Conservation (phyloP, 768 basidiomycete genomes). For the Fomitopsis serialis region DNA sequence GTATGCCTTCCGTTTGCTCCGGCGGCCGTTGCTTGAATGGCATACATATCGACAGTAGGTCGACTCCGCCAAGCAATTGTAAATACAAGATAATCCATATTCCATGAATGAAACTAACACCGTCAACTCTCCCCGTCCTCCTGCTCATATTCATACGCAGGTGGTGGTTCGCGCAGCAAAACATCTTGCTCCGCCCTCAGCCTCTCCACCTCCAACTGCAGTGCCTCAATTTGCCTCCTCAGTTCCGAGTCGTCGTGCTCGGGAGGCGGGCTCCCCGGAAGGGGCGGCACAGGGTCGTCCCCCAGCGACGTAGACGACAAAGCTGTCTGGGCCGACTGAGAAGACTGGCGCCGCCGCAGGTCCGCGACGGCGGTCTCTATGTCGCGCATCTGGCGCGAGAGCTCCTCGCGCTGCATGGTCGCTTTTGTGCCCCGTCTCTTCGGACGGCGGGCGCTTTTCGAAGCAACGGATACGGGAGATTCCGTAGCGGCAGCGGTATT, state of each 20-base stretch:
- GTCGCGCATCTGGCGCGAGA: constrained; percentile 2
- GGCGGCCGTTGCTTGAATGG: too few species aligned
- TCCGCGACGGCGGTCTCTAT: background rate
- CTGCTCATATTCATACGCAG: background rate
- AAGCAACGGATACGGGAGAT: too few species aligned
- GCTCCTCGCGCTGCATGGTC: constrained; percentile 1
- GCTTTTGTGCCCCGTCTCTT: background rate
- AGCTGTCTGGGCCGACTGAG: background rate
- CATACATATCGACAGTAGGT: too few species aligned
- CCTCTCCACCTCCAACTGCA: constrained; percentile 6
- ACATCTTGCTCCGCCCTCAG: background rate
- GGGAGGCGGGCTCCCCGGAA: background rate
- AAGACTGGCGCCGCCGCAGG: background rate
- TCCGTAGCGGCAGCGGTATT: too few species aligned
- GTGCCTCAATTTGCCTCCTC: constrained; percentile 2
- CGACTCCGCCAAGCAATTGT: too few species aligned
- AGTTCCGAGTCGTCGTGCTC: background rate
- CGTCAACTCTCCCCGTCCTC: background rate
- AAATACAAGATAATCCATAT: background rate
- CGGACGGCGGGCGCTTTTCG: background rate
- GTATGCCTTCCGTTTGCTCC: too few species aligned
- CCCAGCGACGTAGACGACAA: background rate
- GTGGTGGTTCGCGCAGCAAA: background rate
- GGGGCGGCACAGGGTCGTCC: background rate
- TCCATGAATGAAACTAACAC: too few species aligned